Conservation (phyloP, 164 flowering plant species). For the Platanus orientalis region DNA sequence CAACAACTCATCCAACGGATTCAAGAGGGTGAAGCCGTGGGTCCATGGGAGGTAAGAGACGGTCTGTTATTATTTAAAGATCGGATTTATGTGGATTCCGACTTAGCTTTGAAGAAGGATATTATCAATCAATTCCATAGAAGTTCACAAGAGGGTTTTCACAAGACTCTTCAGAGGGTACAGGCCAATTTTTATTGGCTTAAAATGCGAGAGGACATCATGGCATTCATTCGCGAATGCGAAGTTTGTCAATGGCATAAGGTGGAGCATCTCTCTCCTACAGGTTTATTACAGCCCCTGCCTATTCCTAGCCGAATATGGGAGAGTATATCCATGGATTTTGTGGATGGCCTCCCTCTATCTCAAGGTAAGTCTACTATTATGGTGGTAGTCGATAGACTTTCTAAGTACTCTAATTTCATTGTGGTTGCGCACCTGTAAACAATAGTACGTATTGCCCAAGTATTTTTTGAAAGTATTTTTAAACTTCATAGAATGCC, state of each 20-base stretch:
- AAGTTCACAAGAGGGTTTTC: slow-evolving; percentile 1
- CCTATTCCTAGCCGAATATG: neutral
- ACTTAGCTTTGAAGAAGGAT: neutral
- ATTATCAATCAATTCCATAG: neutral
- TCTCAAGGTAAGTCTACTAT: neutral
- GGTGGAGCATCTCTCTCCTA: neutral
- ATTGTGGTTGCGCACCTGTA: neutral
- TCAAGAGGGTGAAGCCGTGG: neutral
- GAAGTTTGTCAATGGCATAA: neutral
- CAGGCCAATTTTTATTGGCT: neutral
- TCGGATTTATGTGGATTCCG: neutral
- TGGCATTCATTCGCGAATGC: neutral
- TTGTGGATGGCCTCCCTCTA: neutral
- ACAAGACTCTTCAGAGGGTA: neutral
- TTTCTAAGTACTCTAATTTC: neutral
- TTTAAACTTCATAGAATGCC: neutral
- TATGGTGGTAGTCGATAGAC: neutral
- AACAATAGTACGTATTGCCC: neutral
- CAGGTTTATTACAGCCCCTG: neutral
- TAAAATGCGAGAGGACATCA: neutral
- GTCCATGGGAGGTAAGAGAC: neutral
- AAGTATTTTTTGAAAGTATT: neutral
- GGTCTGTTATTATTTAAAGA: neutral
- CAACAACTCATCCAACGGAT: neutral
- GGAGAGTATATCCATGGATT: neutral